Conservation (phyloP, 305 asterid genomes). For the Fraxinus nigra region DNA sequence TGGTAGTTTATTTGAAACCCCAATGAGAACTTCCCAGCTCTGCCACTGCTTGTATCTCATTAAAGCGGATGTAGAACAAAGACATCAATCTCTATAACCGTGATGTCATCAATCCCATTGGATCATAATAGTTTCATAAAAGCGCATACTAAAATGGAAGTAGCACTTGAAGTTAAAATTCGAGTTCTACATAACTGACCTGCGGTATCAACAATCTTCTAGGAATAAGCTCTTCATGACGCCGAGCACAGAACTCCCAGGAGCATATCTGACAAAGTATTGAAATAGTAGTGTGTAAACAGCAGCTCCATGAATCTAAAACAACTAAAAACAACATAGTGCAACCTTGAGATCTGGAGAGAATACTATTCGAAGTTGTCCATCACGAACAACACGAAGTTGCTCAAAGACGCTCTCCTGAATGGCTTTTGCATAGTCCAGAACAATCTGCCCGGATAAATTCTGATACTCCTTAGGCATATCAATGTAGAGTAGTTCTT, state of each 20-base stretch:
- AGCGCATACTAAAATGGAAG: not conserved
- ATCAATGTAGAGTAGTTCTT: slow-evolving; percentile 39
- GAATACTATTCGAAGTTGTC: slow-evolving; percentile 49
- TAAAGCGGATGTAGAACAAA: not conserved
- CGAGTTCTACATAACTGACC: slow-evolving; percentile 30
- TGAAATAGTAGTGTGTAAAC: not conserved
- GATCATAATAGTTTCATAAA: not conserved
- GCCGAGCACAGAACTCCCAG: slow-evolving; percentile 57
- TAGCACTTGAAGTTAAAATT: not conserved
- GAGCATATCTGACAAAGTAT: slow-evolving; percentile 36
- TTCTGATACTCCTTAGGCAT: slow-evolving; percentile 40
- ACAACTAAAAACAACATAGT: not conserved
- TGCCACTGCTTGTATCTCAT: not conserved
- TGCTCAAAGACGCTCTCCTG: slow-evolving; percentile 47
- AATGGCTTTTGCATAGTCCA: slow-evolving; percentile 46
- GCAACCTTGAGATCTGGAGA: slow-evolving; percentile 50
- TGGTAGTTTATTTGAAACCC: not conserved
- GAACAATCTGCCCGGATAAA: slow-evolving; percentile 40
- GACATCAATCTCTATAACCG: not conserved
- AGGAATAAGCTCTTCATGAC: slow-evolving; percentile 45
- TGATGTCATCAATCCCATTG: not conserved
- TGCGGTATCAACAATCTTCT: slow-evolving; percentile 44
- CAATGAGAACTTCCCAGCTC: not conserved
- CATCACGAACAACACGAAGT: slow-evolving; percentile 46
- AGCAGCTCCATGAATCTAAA: not conserved